Evolutionary conservation across 2,329 filamentous ascomycete species (phyloP).

Genomic region (Ascochyta clinopodiicola): DNA sequence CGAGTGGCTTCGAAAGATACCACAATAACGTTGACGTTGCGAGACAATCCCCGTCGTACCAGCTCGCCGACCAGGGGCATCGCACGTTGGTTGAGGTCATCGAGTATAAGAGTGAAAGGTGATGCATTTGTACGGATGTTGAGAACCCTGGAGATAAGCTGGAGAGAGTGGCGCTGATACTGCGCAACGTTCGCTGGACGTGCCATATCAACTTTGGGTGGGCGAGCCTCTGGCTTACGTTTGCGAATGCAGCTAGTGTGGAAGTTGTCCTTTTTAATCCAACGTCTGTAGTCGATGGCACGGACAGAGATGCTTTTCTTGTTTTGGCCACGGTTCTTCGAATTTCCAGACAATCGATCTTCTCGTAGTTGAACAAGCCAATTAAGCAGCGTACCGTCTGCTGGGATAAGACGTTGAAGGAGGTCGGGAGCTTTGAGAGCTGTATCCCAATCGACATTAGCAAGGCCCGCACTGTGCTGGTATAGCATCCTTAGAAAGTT

Average conservation of each 20-base stretch:
- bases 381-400: slow-evolving; percentile 7
- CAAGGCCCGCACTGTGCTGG: not conserved
- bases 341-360: not conserved
- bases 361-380: slow-evolving; percentile 17
- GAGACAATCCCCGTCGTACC: slow-evolving; percentile 65
- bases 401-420: slow-evolving; percentile 4
- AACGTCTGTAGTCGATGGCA: slow-evolving; percentile 12
- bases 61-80: slow-evolving; percentile 75
- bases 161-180: slow-evolving; percentile 80
- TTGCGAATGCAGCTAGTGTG: slow-evolving; percentile 17
- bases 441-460: slow-evolving; percentile 18
- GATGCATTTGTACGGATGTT: slow-evolving; percentile 80
- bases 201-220: slow-evolving; percentile 25
- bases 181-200: slow-evolving; percentile 55
- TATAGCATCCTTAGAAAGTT: not conserved
- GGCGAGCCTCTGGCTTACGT: slow-evolving; percentile 17
- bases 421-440: slow-evolving; percentile 7
- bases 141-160: slow-evolving; percentile 82
- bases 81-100: slow-evolving; percentile 83
- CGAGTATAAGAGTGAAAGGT: slow-evolving; percentile 84
- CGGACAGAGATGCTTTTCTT: not conserved
- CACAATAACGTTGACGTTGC: slow-evolving; percentile 71
- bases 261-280: slow-evolving; percentile 29
- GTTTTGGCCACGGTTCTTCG: not conserved
- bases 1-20: slow-evolving; percentile 78